Conservation (phyloP, 2,329 filamentous ascomycete genomes). For the Penicillium sp. region DNA sequence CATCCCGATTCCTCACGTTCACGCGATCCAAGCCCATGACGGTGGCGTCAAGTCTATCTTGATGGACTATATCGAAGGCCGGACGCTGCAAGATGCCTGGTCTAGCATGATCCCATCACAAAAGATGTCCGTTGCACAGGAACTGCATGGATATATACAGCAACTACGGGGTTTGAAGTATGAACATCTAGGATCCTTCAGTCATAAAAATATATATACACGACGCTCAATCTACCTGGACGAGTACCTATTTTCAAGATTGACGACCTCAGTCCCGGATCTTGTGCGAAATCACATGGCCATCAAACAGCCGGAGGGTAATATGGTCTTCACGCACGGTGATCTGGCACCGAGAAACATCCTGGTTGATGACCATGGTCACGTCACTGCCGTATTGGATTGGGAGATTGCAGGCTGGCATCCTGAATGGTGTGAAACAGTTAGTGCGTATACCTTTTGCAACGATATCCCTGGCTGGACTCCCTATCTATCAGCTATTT, state of each 20-base stretch:
- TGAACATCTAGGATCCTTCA: too few species aligned
- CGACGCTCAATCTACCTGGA: not conserved
- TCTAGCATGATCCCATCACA: constrained; percentile 2
- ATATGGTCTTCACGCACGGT: constrained; percentile 5
- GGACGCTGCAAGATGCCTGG: constrained; percentile 9
- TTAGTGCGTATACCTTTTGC: constrained; percentile 1
- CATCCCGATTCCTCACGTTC: not conserved
- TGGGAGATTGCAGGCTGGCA: constrained; percentile 10
- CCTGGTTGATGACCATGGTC: constrained; percentile 3
- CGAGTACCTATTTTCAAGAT: not conserved
- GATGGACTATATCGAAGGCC: constrained; percentile 4
- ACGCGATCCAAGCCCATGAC: not conserved
- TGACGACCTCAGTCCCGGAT: not conserved
- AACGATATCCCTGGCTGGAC: constrained; percentile 2
- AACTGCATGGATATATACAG: constrained; percentile 5
- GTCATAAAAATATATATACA: not conserved
- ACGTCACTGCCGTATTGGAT: constrained; percentile 7
- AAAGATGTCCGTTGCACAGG: constrained; percentile 4
- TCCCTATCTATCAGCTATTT: not conserved
- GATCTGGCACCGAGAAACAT: constrained; percentile 10
- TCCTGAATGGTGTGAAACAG: not conserved
- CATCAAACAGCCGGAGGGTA: not conserved
- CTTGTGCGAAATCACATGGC: not conserved
- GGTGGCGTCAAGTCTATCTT: not conserved
- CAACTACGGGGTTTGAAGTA: not conserved